phyloP scores from a whole-genome alignment of 805 yeast species.

The Candida pseudoglaebosa region DNA sequence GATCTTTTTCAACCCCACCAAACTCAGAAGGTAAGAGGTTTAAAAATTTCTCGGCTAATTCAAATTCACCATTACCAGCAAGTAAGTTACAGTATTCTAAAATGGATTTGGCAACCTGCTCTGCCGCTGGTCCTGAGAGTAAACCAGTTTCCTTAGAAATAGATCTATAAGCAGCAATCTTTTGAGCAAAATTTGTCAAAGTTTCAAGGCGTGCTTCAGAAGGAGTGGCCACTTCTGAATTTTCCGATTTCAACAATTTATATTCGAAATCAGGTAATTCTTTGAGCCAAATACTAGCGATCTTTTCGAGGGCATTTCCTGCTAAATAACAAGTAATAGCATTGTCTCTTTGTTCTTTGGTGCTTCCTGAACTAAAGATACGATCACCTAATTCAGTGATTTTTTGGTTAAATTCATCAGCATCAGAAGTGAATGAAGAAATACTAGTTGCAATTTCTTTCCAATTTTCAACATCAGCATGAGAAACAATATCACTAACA shows the following conservation, averaged over 20 bases:
- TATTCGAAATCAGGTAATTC: slow-evolving; percentile 52
- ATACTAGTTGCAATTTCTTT: slow-evolving; percentile 72
- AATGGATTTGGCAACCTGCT: slow-evolving; percentile 54
- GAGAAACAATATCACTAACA: slow-evolving; percentile 66
- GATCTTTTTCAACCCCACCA: slow-evolving; percentile 72
- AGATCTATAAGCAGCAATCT: slow-evolving; percentile 70
- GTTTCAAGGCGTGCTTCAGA: slow-evolving; percentile 84
- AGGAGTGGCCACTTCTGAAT: slow-evolving; percentile 47
- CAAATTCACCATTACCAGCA: slow-evolving; percentile 80
- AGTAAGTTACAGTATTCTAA: slow-evolving; percentile 79
- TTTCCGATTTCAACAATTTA: slow-evolving; percentile 43
- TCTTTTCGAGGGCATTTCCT: slow-evolving; percentile 76
- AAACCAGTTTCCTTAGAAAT: slow-evolving; percentile 35
- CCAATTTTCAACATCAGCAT: slow-evolving; percentile 81
- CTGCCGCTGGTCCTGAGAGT: slow-evolving; percentile 42
- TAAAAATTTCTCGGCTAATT: slow-evolving; percentile 69
- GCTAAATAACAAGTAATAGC: slow-evolving; percentile 78
- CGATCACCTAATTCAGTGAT: slow-evolving; percentile 77
- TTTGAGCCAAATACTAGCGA: slow-evolving; percentile 76
- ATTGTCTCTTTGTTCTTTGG: slow-evolving; percentile 53
- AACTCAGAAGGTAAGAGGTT: slow-evolving; percentile 68
- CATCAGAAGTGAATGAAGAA: slow-evolving; percentile 48
- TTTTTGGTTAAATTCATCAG: slow-evolving; percentile 47
- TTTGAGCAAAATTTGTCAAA: slow-evolving; percentile 76
- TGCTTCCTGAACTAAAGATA: slow-evolving; percentile 34